These are phyloP conservation scores for Gnomoniopsis sp. DNA, from an alignment of 2,329 filamentous ascomycete species.

Conservation along the genomic window DNA sequence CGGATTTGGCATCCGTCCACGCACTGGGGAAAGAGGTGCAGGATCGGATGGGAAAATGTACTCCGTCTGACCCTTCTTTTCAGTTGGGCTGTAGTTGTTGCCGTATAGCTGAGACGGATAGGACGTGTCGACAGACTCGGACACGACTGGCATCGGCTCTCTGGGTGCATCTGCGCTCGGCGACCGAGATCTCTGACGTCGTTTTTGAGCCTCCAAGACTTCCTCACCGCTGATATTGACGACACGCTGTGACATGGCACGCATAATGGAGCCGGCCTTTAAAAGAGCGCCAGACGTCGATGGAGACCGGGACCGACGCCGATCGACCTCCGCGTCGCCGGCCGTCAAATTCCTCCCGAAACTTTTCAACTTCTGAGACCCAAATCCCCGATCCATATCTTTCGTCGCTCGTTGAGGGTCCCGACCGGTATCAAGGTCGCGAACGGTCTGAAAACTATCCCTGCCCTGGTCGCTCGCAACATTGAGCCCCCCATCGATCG, in stretches of 20 bases:
- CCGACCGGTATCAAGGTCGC: slow-evolving; percentile 54
- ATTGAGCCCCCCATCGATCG: slow-evolving; percentile 45
- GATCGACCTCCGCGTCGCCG: slow-evolving; percentile 33
- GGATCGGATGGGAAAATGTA: slow-evolving; percentile 29
- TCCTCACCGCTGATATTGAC: slow-evolving; percentile 97
- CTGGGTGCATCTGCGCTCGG: slow-evolving; percentile 49
- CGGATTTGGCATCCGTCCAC: slow-evolving; percentile 61
- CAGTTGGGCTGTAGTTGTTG: slow-evolving; percentile 32
- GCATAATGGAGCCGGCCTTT: slow-evolving; percentile 71
- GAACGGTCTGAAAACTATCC: slow-evolving; percentile 57
- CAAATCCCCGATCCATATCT: slow-evolving; percentile 56
- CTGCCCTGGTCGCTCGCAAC: slow-evolving; percentile 38
- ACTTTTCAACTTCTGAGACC: slow-evolving; percentile 48
- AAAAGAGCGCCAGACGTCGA: slow-evolving; percentile 63
- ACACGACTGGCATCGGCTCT: slow-evolving; percentile 42
- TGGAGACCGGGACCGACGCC: slow-evolving; percentile 57
- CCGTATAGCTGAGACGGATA: slow-evolving; percentile 46
- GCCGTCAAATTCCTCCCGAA: slow-evolving; percentile 56
- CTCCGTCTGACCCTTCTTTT: slow-evolving; percentile 40
- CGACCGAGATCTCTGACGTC: slow-evolving; percentile 57
- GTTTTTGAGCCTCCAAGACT: slow-evolving; percentile 68
- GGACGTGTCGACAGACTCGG: slow-evolving; percentile 44
- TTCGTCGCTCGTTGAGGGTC: slow-evolving; percentile 44
- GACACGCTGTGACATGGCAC: slow-evolving; percentile 91
- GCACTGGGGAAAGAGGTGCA: slow-evolving; percentile 28